Evolutionary conservation across 495 filamentous ascomycete species (phyloP).

Genomic region (Xylaria grammica): DNA sequence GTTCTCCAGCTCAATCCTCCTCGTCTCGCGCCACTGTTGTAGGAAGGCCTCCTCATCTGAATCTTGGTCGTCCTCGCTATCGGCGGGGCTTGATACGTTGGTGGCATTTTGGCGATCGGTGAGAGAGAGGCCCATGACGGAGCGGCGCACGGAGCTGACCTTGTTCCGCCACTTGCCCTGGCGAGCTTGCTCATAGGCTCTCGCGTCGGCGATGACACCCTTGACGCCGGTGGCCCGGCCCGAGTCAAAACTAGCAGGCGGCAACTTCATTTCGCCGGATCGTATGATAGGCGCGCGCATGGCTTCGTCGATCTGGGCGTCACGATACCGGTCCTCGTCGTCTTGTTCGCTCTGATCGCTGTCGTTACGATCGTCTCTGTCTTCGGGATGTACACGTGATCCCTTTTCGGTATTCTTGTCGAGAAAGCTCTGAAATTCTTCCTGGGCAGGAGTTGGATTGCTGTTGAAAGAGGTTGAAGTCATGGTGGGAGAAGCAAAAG

Average conservation of each 20-base stretch:
- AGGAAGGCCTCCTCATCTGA: slow-evolving; percentile 84
- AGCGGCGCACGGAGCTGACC: slow-evolving; percentile 49
- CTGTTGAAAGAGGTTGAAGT: slow-evolving; percentile 36
- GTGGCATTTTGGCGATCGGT: slow-evolving; percentile 15
- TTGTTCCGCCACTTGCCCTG: slow-evolving; percentile 64
- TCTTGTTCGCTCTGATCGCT: slow-evolving; percentile 49
- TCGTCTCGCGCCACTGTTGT: slow-evolving; percentile 76
- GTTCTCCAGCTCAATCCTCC: slow-evolving; percentile 75
- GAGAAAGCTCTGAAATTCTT: slow-evolving; percentile 82
- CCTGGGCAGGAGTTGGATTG: slow-evolving; percentile 68
- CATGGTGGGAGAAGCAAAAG: slow-evolving; percentile 55
- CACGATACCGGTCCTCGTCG: slow-evolving; percentile 62
- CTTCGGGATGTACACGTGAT: slow-evolving; percentile 56
- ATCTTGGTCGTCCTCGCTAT: slow-evolving; percentile 63
- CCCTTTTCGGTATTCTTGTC: slow-evolving; percentile 56
- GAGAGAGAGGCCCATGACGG: slow-evolving; percentile 45
- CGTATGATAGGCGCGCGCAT: slow-evolving; percentile 62
- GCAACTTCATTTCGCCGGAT: slow-evolving; percentile 63
- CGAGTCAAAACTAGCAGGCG: slow-evolving; percentile 68
- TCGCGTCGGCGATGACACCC: slow-evolving; percentile 95
- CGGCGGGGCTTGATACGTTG: slow-evolving; percentile 28
- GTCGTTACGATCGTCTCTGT: slow-evolving; percentile 55
- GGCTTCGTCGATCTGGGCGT: slow-evolving; percentile 63
- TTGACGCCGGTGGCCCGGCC: slow-evolving; percentile 88
- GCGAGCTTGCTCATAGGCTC: slow-evolving; percentile 83